Conservation (phyloP, 2,329 filamentous ascomycete species). For the Dendryphion nanum region DNA sequence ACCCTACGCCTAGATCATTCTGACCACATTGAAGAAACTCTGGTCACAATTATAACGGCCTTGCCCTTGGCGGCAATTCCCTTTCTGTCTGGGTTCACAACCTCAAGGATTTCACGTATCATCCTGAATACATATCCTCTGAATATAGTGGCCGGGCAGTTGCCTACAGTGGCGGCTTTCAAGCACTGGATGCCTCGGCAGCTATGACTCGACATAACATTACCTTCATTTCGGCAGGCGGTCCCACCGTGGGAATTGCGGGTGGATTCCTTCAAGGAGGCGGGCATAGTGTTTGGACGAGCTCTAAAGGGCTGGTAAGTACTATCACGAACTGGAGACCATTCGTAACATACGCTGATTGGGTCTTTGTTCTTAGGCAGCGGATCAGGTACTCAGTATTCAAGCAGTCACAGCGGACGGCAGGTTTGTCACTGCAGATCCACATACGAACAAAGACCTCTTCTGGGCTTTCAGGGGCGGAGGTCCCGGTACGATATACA, state of each 20-base stretch:
- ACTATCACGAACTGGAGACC: too few species aligned
- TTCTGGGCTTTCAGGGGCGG: slow-evolving; percentile 29
- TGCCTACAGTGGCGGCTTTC: slow-evolving; percentile 53
- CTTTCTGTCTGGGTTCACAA: slow-evolving; percentile 21
- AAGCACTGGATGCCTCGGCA: slow-evolving; percentile 49
- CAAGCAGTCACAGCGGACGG: slow-evolving; percentile 20
- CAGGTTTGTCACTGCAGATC: slow-evolving; percentile 15
- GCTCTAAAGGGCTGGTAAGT: slow-evolving; percentile 40
- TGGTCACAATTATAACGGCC: slow-evolving; percentile 23
- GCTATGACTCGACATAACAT: slow-evolving; percentile 45
- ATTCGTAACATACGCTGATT: slow-evolving; percentile 5
- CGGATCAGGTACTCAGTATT: slow-evolving; percentile 20
- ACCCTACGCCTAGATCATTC: not conserved
- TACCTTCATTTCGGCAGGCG: slow-evolving; percentile 54
- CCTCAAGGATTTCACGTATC: slow-evolving; percentile 18
- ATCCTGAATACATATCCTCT: slow-evolving; percentile 10
- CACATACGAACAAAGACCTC: slow-evolving; percentile 15
- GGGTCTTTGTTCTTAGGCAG: too few species aligned
- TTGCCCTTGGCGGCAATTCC: slow-evolving; percentile 15
- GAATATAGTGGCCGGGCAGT: slow-evolving; percentile 37
- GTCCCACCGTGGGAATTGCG: slow-evolving; percentile 50
- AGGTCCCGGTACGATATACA: slow-evolving; percentile 19
- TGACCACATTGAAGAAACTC: slow-evolving; percentile 14
- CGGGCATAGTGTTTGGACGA: slow-evolving; percentile 52
- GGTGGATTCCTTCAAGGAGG: slow-evolving; percentile 43